These are phyloP conservation scores for Neltuma alba DNA, from an alignment of 306 rosid genomes.

Conservation along the genomic window DNA sequence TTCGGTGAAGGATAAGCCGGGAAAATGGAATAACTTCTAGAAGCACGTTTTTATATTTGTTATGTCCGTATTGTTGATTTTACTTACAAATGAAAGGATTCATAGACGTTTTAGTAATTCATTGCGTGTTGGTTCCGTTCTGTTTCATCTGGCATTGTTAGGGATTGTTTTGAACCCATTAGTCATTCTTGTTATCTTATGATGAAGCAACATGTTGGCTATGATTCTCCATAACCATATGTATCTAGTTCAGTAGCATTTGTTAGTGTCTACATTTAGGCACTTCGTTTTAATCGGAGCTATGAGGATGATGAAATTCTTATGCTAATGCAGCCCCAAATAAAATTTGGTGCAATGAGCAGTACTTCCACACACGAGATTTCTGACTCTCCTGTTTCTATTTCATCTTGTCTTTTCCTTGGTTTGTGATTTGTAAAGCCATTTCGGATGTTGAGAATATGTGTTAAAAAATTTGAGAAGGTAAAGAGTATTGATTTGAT, in stretches of 20 bases:
- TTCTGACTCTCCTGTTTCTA: background rate
- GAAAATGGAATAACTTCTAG: no score
- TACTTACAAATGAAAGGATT: no score
- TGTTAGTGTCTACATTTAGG: background rate
- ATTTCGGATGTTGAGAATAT: no score
- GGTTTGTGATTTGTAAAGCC: background rate
- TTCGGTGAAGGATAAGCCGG: background rate
- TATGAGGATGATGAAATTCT: background rate
- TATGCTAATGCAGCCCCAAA: background rate
- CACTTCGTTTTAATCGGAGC: background rate
- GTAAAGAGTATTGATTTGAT: no score
- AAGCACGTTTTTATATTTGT: no score
- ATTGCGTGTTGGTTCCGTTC: no score
- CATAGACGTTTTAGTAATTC: no score
- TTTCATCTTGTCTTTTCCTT: background rate
- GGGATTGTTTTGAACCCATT: background rate
- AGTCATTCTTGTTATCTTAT: background rate
- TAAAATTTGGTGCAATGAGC: background rate
- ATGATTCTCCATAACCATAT: background rate
- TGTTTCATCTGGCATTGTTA: no score
- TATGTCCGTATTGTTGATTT: no score
- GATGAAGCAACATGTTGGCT: background rate
- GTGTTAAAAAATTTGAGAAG: background rate
- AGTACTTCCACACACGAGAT: slow-evolving; percentile 17
- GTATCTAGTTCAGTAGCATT: background rate